These are phyloP conservation scores for Penicillium nucicola DNA, from an alignment of 495 filamentous ascomycete genomes.

Conservation along the genomic window DNA sequence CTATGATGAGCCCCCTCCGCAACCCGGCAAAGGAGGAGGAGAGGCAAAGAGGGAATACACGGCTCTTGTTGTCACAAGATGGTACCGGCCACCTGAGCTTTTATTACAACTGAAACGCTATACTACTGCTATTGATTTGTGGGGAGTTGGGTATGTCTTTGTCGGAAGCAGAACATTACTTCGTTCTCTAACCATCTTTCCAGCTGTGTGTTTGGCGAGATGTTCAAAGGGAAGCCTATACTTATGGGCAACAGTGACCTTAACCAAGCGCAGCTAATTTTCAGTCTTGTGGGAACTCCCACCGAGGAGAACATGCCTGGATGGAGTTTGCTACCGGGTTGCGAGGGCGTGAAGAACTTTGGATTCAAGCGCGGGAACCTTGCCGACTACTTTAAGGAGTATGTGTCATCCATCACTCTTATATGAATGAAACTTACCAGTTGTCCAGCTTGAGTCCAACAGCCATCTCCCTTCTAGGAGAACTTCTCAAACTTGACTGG, in stretches of 20 bases:
- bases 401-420: slow-evolving; percentile 20
- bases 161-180: background rate
- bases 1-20: slow-evolving; percentile 82
- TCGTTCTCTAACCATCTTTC: slow-evolving; percentile 1
- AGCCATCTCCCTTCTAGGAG: slow-evolving; percentile 75
- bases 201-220: slow-evolving; percentile 96
- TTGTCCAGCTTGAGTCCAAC: slow-evolving; percentile 40
- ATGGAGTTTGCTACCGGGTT: slow-evolving; percentile 77
- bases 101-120: slow-evolving; percentile 82
- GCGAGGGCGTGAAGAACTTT: slow-evolving; percentile 68
- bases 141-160: slow-evolving; percentile 82
- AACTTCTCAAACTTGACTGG: slow-evolving; percentile 89
- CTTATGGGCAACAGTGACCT: slow-evolving; percentile 83
- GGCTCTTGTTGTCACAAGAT: slow-evolving; percentile 88
- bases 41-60: slow-evolving; percentile 90
- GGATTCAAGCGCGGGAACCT: slow-evolving; percentile 64
- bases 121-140: slow-evolving; percentile 95
- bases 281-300: slow-evolving; percentile 87
- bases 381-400: slow-evolving; percentile 67
- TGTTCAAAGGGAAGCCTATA: slow-evolving; percentile 93
- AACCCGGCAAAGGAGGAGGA: slow-evolving; percentile 75
- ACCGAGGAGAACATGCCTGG: slow-evolving; percentile 93
- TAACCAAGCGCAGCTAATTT: slow-evolving; percentile 89
- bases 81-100: slow-evolving; percentile 95
- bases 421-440: slow-evolving; percentile 3